A percentile compares a stretch with the other conserved stretches of the same genome.
phyloP scores from a whole-genome alignment of 1,284 basidiomycete genomes.

The Cryptococcus hybrid region DNA sequence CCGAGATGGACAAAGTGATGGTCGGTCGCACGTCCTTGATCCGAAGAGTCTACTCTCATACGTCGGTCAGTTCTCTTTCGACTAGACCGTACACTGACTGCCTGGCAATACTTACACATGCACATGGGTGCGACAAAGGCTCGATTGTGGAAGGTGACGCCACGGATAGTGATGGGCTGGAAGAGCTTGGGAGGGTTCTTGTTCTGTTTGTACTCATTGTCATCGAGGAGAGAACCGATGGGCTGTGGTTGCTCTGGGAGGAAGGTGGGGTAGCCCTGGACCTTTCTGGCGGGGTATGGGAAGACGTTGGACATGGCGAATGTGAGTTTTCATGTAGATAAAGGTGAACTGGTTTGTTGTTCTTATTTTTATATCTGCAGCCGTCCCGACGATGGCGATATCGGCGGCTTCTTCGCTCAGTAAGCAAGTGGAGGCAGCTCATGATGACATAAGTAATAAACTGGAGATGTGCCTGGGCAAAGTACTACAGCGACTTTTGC shows the following conservation, averaged over 20 bases:
- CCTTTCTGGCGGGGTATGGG: slow-evolving; percentile 13
- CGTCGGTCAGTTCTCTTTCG: not conserved
- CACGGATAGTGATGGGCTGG: slow-evolving; percentile 63
- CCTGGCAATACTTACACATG: slow-evolving; percentile 44
- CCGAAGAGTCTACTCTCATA: slow-evolving; percentile 58
- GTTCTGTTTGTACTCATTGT: slow-evolving; percentile 39
- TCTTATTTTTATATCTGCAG: too few relatives aligned
- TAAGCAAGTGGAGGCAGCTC: too few relatives aligned
- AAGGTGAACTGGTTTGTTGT: too few relatives aligned
- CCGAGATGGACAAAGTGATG: slow-evolving; percentile 77
- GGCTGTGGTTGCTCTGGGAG: slow-evolving; percentile 61
- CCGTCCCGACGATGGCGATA: too few relatives aligned
- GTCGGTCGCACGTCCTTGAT: slow-evolving; percentile 68
- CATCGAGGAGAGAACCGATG: slow-evolving; percentile 55
- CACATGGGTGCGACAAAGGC: slow-evolving; percentile 64
- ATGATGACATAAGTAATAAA: too few relatives aligned
- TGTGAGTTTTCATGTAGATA: too few relatives aligned
- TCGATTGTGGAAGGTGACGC: slow-evolving; percentile 65
- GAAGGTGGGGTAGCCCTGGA: slow-evolving; percentile 27
- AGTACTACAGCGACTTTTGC: too few relatives aligned
- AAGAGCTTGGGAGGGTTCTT: slow-evolving; percentile 61
- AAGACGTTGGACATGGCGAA: slow-evolving; percentile 2
- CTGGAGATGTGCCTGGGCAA: too few relatives aligned
- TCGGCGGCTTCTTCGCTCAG: too few relatives aligned
- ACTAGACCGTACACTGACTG: not conserved